These are phyloP conservation scores for Coemansia furcata DNA, from an alignment of 192 early-diverging fungal species.

Conservation along the genomic window DNA sequence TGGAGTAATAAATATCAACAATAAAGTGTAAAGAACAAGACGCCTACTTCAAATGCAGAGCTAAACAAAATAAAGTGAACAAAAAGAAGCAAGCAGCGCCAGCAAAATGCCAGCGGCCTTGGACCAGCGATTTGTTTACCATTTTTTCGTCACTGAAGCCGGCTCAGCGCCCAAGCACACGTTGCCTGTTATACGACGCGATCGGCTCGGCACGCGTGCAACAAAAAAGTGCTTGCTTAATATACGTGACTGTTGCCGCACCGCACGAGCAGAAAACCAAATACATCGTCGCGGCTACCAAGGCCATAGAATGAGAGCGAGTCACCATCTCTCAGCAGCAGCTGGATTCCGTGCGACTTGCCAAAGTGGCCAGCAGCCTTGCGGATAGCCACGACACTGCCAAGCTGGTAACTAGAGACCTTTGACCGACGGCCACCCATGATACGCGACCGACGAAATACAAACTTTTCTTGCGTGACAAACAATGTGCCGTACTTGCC, in stretches of 20 bases:
- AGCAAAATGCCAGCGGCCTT: neutral
- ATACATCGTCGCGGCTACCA: constrained; percentile 42
- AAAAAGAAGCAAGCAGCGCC: neutral
- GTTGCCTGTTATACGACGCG: neutral
- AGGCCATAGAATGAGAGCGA: constrained; percentile 41
- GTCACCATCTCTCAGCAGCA: constrained; percentile 37
- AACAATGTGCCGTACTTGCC: constrained; percentile 54
- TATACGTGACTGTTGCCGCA: constrained; percentile 43
- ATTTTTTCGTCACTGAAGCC: neutral
- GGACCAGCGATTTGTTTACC: neutral
- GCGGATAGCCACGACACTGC: constrained; percentile 48
- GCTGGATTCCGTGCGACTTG: constrained; percentile 47
- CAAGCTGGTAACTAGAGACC: constrained; percentile 35
- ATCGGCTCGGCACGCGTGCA: neutral
- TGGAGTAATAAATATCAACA: neutral
- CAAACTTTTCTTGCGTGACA: constrained; percentile 38
- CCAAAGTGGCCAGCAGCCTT: constrained; percentile 37
- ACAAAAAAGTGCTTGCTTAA: neutral
- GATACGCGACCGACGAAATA: constrained; percentile 51
- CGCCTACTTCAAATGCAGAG: neutral
- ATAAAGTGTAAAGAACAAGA: neutral
- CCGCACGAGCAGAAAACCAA: constrained; percentile 51
- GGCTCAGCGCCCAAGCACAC: neutral
- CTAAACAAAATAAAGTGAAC: neutral
- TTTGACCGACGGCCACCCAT: constrained; percentile 46